Evolutionary conservation across 768 basidiomycete species (phyloP).

Genomic region (Xanthoconium purpureum): DNA sequence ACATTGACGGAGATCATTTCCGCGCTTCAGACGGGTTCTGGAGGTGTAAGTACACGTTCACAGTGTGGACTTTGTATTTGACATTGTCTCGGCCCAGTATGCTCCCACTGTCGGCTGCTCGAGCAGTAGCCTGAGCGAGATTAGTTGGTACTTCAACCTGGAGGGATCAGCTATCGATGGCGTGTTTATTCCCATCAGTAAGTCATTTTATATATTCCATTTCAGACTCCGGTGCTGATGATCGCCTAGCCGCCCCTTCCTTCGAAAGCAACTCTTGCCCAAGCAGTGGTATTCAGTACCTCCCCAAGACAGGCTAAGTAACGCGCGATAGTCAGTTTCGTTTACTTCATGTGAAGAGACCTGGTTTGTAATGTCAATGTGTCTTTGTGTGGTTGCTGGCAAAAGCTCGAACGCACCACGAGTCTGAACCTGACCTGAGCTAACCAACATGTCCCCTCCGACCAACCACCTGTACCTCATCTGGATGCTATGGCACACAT

Average conservation of each 20-base stretch:
- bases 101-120: conserved; percentile 50
- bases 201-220: conserved; percentile 10
- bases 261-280: conserved; percentile 46
- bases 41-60: conserved; percentile 33
- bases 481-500: conserved; percentile 43
- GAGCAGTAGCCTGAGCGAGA: conserved; percentile 36
- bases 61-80: neutral
- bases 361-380: neutral
- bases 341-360: neutral
- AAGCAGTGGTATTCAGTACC: conserved; percentile 58
- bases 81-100: conserved; percentile 31
- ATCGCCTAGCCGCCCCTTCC: conserved; percentile 45
- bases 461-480: conserved; percentile 41
- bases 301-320: conserved; percentile 30
- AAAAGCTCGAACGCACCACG: too few relatives aligned
- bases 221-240: neutral
- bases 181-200: conserved; percentile 56
- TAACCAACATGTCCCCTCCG: conserved; percentile 39
- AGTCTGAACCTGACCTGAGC: neutral
- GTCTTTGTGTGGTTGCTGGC: neutral
- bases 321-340: neutral
- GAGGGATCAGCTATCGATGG: conserved; percentile 69
- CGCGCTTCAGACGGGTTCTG: conserved; percentile 54
- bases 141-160: conserved; percentile 64
- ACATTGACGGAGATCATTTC: conserved; percentile 51